Base-by-base conservation (phyloP, 306 rosid genomes). In the Abrus pulchellus region DNA sequence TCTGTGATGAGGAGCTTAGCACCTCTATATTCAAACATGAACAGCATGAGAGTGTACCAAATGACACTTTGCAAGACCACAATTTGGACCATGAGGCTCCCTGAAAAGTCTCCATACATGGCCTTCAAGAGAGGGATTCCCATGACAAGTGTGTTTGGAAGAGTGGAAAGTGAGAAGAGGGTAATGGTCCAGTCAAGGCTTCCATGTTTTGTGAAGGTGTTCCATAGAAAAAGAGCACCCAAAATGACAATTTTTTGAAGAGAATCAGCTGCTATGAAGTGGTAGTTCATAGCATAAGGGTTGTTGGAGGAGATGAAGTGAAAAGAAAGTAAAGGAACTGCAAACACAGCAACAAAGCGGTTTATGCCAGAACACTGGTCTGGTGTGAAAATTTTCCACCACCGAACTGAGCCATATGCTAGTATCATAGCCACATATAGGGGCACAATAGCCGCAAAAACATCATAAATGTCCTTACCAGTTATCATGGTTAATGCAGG, bases 331-430 rank as follows among this genome's bases (percentile, higher is more conserved):
- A 94, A 71, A 0, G 98, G 98, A 1, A 94, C 97, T 9, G 95
- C 97, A 10, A 94, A 94, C 2, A 92, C 90, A 0, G 98, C 91
- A 0, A 94, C 97, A 60, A 94, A 94, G 1, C 98, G 94, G 85
- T 90, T 94, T 66, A 94, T 94, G 13, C 98, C 98, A 34, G 91
- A 87, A 85, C 98, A 94, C 32, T 94, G 98, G 52, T 92, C 95
- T 1, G 94, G 92, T 1, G 97, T 90, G 88, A 93, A 91, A 82
- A 90, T 87, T 65, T 86, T 90, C 98, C 98, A 94, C 98, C 98
- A 90, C 14, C 89, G 76, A 8, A 94, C 94, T 0, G 98, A 94
- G 30, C 92, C 95, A 33, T 90, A 94, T 29, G 95, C 98, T 75
- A 94, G 38, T 9, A 92, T 78, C 97, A 94, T 92, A 13, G 97